Base-by-base conservation (phyloP, 2,329 filamentous ascomycete species). In the Aspergillus costaricaensis region DNA sequence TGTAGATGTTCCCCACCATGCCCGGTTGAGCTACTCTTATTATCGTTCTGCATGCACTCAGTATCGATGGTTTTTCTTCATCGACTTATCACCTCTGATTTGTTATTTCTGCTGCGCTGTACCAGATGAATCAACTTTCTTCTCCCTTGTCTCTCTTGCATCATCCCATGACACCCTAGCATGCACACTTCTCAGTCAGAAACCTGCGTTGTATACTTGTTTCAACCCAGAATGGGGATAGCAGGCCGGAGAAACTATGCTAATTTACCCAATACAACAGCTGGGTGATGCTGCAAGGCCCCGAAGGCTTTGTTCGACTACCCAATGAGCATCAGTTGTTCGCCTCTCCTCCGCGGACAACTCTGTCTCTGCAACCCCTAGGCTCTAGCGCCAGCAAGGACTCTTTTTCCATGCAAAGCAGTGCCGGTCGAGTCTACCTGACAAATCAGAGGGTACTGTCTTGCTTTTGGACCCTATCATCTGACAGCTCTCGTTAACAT, bases 281-380 rank as follows among this genome's bases (percentile, higher is more conserved):
- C 76, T 97, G 94, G 94, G 94, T 97, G 49, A 97, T 97, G 93
- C 87, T 96, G 72, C 87, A 89, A 72, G 85, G 89, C 72, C 74
- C 76, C 52, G 80, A 84, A 62, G 87, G 89, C 61, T 95, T 96
- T 77, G 89, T 96, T 72, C 91, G 90, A 71, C 86, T 97, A 50
- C 91, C 91, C 48, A 88, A 90, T 73, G 94, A 98, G 80, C 88
- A 88, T 68, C 88, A 91, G 63, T 84, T 96, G 61, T 91, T 91
- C 77, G 90, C 87, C 67, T 92, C 92, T 49, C 89, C 91, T 59
- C 87, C 89, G 54, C 88, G 93, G 66, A 92, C 94, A 69, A 87
- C 85, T 65, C 83, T 96, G 63, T 87, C 89, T 57, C 77, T 97
- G 61, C 88, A 91, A 61, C 88, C 89, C 21, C 86, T 88, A 9